A percentile compares a stretch with the other conserved stretches of the same genome.
phyloP scores from a whole-genome alignment of 2,329 filamentous ascomycete species.

The Diaporthe nobilis region DNA sequence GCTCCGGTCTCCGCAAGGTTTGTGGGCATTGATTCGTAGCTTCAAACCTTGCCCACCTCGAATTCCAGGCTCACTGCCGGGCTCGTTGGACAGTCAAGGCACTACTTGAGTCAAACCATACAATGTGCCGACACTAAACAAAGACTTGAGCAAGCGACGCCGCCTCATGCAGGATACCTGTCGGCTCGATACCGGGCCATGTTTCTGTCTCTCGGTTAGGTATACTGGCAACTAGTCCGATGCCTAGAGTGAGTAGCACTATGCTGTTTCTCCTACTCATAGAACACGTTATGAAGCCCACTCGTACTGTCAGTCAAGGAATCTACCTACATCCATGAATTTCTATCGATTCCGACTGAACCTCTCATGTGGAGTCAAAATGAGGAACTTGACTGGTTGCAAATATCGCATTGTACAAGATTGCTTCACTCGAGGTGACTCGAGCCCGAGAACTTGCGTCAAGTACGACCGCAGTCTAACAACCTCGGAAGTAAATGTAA shows the following conservation, averaged over 20 bases:
- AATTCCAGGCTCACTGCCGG: not conserved
- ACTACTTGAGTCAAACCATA: slow-evolving; percentile 20
- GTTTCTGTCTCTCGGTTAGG: not conserved
- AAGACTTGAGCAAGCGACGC: not conserved
- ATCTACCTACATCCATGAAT: not conserved
- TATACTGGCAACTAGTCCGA: not conserved
- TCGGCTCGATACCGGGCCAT: not conserved
- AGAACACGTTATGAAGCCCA: not conserved
- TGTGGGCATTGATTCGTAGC: slow-evolving; percentile 1
- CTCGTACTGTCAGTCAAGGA: not conserved
- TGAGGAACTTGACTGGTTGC: not conserved
- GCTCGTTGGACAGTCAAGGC: not conserved
- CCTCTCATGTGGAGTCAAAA: not conserved
- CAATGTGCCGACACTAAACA: not conserved
- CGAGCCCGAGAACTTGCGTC: not conserved
- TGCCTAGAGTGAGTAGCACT: not conserved
- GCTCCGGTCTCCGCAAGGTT: slow-evolving; percentile 6
- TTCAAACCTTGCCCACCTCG: slow-evolving; percentile 22
- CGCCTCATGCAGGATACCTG: not conserved
- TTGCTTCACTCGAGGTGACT: not conserved
- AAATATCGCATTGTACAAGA: not conserved
- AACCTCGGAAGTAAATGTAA: not conserved
- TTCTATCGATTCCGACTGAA: not conserved
- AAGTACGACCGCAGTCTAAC: not conserved
- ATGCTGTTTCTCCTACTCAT: too few species aligned